Evolutionary conservation across 805 yeast species (phyloP).

Genomic region (Ogataea naganishii): DNA sequence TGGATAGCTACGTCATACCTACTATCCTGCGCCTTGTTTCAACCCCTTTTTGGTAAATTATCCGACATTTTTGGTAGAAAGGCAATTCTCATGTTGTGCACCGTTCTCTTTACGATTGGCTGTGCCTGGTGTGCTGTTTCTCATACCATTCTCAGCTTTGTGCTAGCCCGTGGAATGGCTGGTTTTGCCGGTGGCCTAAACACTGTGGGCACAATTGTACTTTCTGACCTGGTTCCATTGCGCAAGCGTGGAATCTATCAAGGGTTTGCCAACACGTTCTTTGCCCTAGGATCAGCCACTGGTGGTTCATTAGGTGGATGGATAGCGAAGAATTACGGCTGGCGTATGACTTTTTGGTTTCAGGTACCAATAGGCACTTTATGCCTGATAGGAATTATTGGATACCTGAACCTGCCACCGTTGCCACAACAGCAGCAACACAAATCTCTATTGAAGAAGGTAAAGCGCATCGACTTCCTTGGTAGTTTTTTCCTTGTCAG

Average conservation of each 20-base stretch:
- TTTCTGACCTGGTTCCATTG: slow-evolving; percentile 74
- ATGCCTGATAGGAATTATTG: slow-evolving; percentile 28
- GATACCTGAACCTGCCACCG: slow-evolving; percentile 37
- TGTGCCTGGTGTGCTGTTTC: slow-evolving; percentile 48
- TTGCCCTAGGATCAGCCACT: slow-evolving; percentile 67
- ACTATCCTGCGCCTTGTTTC: slow-evolving; percentile 62
- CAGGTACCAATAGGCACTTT: slow-evolving; percentile 44
- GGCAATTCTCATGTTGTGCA: slow-evolving; percentile 40
- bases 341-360: slow-evolving; percentile 55
- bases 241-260: slow-evolving; percentile 79
- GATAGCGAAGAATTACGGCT: slow-evolving; percentile 45
- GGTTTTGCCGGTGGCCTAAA: slow-evolving; percentile 92
- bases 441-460: slow-evolving; percentile 32
- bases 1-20: slow-evolving; percentile 72
- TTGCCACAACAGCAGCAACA: slow-evolving; percentile 28
- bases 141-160: slow-evolving; percentile 35
- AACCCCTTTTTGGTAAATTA: slow-evolving; percentile 63
- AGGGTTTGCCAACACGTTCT: slow-evolving; percentile 75
- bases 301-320: slow-evolving; percentile 65
- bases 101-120: slow-evolving; percentile 48
- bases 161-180: slow-evolving; percentile 56
- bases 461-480: slow-evolving; percentile 47
- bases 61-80: slow-evolving; percentile 69
- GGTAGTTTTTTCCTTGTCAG: slow-evolving; percentile 3
- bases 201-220: slow-evolving; percentile 65